Conservation (phyloP, 805 yeast species). For the Cyberlindnera lachancei region DNA sequence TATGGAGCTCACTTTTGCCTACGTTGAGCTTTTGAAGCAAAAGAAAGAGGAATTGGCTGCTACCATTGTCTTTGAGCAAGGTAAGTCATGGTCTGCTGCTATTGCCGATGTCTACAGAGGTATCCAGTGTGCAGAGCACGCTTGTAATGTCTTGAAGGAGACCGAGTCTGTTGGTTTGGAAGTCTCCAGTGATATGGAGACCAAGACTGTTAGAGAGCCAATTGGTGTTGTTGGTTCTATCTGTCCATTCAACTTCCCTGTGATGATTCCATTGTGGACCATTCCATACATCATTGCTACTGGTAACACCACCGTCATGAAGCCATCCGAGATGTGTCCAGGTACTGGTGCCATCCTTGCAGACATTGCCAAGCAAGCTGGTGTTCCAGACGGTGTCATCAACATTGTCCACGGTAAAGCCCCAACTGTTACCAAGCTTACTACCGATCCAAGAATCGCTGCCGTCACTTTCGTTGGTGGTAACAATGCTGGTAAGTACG, state of each 20-base stretch:
- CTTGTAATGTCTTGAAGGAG: conserved; percentile 59
- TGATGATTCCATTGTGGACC: conserved; percentile 64
- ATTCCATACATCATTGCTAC: conserved; percentile 54
- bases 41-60: conserved; percentile 65
- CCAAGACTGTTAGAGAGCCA: conserved; percentile 64
- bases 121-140: conserved; percentile 74
- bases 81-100: conserved; percentile 71
- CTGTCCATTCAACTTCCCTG: conserved; percentile 79
- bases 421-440: conserved; percentile 60
- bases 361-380: conserved; percentile 65
- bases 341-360: conserved; percentile 72
- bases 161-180: conserved; percentile 56
- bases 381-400: conserved; percentile 67
- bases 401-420: conserved; percentile 70
- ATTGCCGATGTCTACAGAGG: conserved; percentile 72
- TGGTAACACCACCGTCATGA: conserved; percentile 67
- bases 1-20: conserved; percentile 62
- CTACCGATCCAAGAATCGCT: conserved; percentile 67
- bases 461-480: conserved; percentile 78
- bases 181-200: conserved; percentile 67
- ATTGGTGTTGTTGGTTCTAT: conserved; percentile 73
- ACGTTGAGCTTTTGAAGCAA: conserved; percentile 54
- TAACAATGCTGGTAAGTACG: conserved; percentile 71
- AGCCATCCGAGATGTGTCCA: conserved; percentile 73
- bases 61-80: conserved; percentile 62